Evolutionary conservation across 257 asterid genomes (phyloP).

Genomic region (Gentiana dahurica): DNA sequence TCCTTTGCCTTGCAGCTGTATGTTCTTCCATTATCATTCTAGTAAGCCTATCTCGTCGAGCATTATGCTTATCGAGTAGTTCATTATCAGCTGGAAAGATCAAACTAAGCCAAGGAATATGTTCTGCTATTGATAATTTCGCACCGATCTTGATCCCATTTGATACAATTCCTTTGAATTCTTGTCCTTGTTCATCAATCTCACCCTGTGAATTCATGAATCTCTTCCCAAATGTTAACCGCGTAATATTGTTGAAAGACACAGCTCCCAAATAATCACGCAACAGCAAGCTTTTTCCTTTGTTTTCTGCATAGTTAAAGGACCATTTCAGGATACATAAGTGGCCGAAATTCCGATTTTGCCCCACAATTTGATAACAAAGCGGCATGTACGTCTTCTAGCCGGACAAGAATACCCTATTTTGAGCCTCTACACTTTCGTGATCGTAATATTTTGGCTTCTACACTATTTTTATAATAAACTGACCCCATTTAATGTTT

Average conservation of each 20-base stretch:
- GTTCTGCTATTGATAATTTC: constrained; percentile 46
- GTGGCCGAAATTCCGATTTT: too few species aligned
- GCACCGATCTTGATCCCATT: constrained; percentile 41
- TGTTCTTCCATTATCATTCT: constrained; percentile 77
- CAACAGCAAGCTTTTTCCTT: constrained; percentile 45
- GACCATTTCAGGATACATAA: too few species aligned
- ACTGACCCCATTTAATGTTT: too few species aligned
- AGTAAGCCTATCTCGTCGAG: constrained; percentile 40
- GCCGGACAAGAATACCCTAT: too few species aligned
- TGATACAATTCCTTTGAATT: constrained; percentile 50
- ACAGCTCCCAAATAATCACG: constrained; percentile 60
- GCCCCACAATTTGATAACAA: background rate
- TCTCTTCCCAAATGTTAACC: constrained; percentile 68
- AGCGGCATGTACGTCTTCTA: background rate
- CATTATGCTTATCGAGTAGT: constrained; percentile 34
- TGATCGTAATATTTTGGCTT: too few species aligned
- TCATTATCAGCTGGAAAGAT: constrained; percentile 37
- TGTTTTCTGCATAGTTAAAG: constrained; percentile 24
- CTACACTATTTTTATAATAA: too few species aligned
- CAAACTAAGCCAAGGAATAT: constrained; percentile 54
- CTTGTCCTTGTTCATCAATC: constrained; percentile 58
- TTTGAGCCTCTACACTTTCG: too few species aligned
- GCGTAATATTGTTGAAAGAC: constrained; percentile 76
- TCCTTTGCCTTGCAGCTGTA: constrained; percentile 40
- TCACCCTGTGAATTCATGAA: constrained; percentile 50